Conservation (phyloP, 2,329 filamentous ascomycete genomes). For the Chaetomium strumarium region DNA sequence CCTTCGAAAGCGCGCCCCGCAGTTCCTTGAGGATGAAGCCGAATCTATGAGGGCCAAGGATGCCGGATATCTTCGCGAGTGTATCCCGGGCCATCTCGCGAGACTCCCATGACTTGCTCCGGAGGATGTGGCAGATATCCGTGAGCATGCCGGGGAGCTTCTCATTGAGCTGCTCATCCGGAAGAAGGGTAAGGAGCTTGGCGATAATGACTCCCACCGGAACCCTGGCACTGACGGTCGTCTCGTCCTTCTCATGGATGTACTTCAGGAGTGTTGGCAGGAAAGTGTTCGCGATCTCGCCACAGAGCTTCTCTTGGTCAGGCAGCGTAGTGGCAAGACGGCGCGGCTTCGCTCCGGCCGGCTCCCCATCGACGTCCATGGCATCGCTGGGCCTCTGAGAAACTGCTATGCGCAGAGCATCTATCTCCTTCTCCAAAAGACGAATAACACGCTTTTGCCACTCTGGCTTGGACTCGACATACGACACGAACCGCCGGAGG, state of each 20-base stretch:
- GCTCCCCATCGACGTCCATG: constrained; percentile 38
- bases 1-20: constrained; percentile 71
- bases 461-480: constrained; percentile 73
- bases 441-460: constrained; percentile 80
- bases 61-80: constrained; percentile 71
- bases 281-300: constrained; percentile 68
- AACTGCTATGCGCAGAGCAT: constrained; percentile 60
- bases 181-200: constrained; percentile 77
- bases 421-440: constrained; percentile 73
- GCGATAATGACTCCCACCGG: constrained; percentile 84
- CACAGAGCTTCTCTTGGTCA: constrained; percentile 57
- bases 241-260: constrained; percentile 89
- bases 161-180: constrained; percentile 63
- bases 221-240: constrained; percentile 86
- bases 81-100: constrained; percentile 88
- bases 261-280: constrained; percentile 76
- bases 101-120: constrained; percentile 81
- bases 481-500: constrained; percentile 76
- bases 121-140: constrained; percentile 87
- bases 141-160: constrained; percentile 78
- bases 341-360: constrained; percentile 25
- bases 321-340: constrained; percentile 62
- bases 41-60: constrained; percentile 78
- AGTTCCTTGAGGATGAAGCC: constrained; percentile 93
- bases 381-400: constrained; percentile 32